A percentile compares a stretch with the other conserved stretches of the same genome.
These are phyloP conservation scores for Tolypocladium pustulatum DNA, from an alignment of 2,329 filamentous ascomycete genomes.

Conservation along the genomic window DNA sequence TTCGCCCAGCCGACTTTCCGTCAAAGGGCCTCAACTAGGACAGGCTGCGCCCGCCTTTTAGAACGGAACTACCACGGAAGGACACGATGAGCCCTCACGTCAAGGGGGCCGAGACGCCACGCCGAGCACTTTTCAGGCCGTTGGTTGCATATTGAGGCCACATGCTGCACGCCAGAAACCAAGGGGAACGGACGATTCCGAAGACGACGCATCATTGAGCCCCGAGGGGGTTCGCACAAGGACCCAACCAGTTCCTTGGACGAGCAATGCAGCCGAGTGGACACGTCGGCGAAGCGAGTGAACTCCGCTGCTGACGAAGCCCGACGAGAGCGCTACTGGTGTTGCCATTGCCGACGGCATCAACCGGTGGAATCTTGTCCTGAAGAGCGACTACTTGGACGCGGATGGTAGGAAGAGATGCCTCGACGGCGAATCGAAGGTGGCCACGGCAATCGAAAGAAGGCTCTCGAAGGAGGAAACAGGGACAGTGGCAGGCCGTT, in stretches of 20 bases:
- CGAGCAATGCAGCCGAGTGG: neutral
- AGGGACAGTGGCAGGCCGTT: neutral
- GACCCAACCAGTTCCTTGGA: no score
- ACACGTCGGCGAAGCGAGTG: neutral
- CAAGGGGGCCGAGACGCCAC: no score
- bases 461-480: neutral
- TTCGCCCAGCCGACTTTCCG: conserved; percentile 67
- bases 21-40: conserved; percentile 33
- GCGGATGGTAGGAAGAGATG: neutral
- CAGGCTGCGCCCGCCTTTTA: no score
- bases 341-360: neutral
- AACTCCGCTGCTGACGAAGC: neutral
- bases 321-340: neutral
- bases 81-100: neutral
- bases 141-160: neutral
- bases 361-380: neutral
- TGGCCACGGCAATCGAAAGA: neutral
- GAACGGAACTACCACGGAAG: neutral
- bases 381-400: neutral
- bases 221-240: neutral
- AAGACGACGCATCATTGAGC: neutral
- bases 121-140: neutral
- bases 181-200: neutral
- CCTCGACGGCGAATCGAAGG: neutral
- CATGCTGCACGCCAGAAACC: neutral